These are phyloP conservation scores for Laetiporus sulphureus DNA, from an alignment of 1,284 basidiomycete genomes.

Conservation along the genomic window DNA sequence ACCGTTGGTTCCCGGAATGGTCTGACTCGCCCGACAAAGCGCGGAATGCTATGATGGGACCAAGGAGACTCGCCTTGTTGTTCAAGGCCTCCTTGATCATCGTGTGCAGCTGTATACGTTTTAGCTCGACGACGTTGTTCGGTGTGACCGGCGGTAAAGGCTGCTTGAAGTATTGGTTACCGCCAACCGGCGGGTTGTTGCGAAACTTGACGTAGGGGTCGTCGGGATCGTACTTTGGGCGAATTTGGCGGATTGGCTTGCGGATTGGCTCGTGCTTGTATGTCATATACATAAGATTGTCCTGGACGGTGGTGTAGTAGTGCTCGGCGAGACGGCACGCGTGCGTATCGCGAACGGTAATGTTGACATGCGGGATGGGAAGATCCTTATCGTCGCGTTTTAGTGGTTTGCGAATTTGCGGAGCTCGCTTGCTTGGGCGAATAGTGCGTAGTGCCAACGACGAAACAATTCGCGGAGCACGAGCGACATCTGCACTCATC, in stretches of 20 bases:
- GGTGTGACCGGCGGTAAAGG: constrained; percentile 57
- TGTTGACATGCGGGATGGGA: constrained; percentile 59
- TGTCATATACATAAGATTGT: constrained; percentile 93
- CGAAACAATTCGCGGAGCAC: constrained; percentile 11
- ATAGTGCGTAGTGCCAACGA: constrained; percentile 16
- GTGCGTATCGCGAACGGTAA: constrained; percentile 66
- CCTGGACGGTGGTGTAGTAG: constrained; percentile 78
- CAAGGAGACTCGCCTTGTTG: constrained; percentile 76
- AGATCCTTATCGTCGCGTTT: constrained; percentile 44
- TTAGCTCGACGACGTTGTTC: constrained; percentile 69
- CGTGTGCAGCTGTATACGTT: constrained; percentile 80
- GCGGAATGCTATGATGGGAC: constrained; percentile 82
- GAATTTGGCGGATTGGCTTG: constrained; percentile 48
- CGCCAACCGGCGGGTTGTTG: constrained; percentile 68
- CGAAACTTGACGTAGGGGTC: constrained; percentile 79
- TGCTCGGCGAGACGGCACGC: constrained; percentile 78
- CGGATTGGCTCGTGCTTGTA: constrained; percentile 71
- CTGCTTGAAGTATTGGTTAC: constrained; percentile 58
- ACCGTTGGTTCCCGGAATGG: constrained; percentile 60
- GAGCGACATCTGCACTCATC: constrained; percentile 20
- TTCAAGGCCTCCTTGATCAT: constrained; percentile 77
- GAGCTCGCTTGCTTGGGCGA: constrained; percentile 20
- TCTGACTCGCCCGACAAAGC: constrained; percentile 83
- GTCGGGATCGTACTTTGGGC: constrained; percentile 67
- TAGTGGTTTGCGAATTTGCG: constrained; percentile 37